Base-by-base conservation (phyloP, 2,329 filamentous ascomycete genomes). In the Diaporthe nobilis region DNA sequence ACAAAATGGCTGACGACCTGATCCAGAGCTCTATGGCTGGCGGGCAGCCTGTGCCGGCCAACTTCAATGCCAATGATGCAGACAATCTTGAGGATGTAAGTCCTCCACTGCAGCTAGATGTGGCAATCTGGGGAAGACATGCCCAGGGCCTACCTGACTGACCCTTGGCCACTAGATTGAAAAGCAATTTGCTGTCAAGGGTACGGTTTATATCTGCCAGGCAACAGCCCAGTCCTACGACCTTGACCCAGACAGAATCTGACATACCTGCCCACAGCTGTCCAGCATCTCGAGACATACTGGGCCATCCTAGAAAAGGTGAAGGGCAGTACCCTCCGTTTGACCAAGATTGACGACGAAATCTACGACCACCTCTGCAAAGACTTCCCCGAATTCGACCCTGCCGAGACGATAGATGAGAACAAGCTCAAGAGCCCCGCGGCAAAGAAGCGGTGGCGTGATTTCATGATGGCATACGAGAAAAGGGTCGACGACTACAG, bases 141-240 rank as follows among this genome's bases (percentile, higher is more conserved):
- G 25, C 73, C 13, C 22, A 47, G 17, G 37, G 60, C 22, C 4
- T 17, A 22, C 47, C 47, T 42, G 15, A 68, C 68, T 77, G 67
- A 77, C 71, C 6, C 17, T 61, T 8, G 17, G 10, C 31, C 51
- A 37, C 44, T 79, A 98, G 94, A 98, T 99, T 84, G 97, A 99
- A 90, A 98, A 98, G 90, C 97, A 98, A 85, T 99, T 99, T 82
- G 97, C 97, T 42, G 97, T 99, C 81, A 98, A 98, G 89, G 94
- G 94, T 95, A 81, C 61, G 82, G 76, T 20, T 25, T 7, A 20
- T 8, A 28, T 8, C 37, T 53, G 9, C 25, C 22, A 28, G 49
- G 4, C 47, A 51, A 12, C 31, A 22, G 63, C 63, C 6, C 20
- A 13, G 17, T 20, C 31, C 34, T 37, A 49, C 49, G 12, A 12